phyloP scores from a whole-genome alignment of 2,329 filamentous ascomycete genomes.

The Cercospora sesami region DNA sequence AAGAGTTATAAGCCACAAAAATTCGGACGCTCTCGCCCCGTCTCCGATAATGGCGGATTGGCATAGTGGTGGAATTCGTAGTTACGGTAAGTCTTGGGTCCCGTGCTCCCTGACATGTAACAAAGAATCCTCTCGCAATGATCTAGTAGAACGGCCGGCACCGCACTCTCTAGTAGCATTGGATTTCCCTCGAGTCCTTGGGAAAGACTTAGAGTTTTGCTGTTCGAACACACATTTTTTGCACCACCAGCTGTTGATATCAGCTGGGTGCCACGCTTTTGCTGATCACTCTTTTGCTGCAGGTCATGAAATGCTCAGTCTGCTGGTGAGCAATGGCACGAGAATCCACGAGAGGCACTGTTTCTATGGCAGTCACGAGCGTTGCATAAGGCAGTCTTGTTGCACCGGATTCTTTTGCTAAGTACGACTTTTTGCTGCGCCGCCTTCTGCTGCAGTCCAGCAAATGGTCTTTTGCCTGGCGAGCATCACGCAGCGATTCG shows the following conservation, averaged over 20 bases:
- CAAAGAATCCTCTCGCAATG: conserved; percentile 9
- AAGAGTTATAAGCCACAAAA: not conserved
- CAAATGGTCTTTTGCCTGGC: not conserved
- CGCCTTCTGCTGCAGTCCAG: not conserved
- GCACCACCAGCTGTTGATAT: not conserved
- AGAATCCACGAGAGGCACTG: not conserved
- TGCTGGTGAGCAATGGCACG: not conserved
- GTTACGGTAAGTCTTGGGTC: not conserved
- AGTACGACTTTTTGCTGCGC: not conserved
- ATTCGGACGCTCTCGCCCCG: not conserved
- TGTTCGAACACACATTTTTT: not conserved
- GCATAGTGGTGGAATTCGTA: not conserved
- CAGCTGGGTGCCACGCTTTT: not conserved
- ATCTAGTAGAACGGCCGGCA: conserved; percentile 4
- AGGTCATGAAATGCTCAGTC: not conserved
- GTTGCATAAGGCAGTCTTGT: not conserved
- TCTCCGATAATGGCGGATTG: conserved; percentile 7
- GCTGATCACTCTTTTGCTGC: not conserved
- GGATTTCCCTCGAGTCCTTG: conserved; percentile 9
- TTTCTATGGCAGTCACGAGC: not conserved
- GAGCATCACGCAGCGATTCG: not conserved
- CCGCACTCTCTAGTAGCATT: conserved; percentile 7
- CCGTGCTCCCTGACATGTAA: conserved; percentile 7
- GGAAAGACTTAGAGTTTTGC: conserved; percentile 10
- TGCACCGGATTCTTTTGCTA: not conserved